Base-by-base conservation (phyloP, 1,284 basidiomycete genomes). In the Xerocomus minutiporus region DNA sequence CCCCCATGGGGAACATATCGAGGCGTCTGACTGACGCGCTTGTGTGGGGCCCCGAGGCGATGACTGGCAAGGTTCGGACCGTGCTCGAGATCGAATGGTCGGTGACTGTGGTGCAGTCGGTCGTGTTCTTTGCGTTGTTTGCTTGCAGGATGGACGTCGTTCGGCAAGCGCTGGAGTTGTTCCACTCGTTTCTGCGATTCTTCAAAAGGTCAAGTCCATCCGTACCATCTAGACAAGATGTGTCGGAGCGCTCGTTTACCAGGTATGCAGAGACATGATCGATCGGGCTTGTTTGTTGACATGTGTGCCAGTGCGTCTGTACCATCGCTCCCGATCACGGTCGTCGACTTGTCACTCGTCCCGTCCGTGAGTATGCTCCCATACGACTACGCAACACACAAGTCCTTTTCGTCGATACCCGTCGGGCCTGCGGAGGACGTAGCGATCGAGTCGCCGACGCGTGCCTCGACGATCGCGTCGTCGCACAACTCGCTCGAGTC, bases 91-190 rank as follows among this genome's bases (percentile, higher is more conserved):
- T 66, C 42, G 77, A 77, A 69, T 78, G 77, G 78, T 63, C 64
- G 6, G 31, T 62, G 45, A 62, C 71, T 5, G 69, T 73, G 4
- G 55, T 69, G 2, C 72, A 72, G 50, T 75, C 73, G 1, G 31
- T 73, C 28, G 41, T 73, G 5, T 72, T 78, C 59, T 68, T 75
- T 50, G 58, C 63, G n/a, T 56, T 75, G 26, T 76, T 75, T 52
- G 64, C 64, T 1, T 66, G 66, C 32, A 55, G 63, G 20, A 57
- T 50, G 46, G 64, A 66, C 17, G 51, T 55, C 9, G 25, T 61
- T 13, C 46, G 34, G 13, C 23, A 51, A 47, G 54, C 39, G 29
- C 50, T 48, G 57, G 51, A 50, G 25, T 5, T 48, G 25, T 49
- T 57, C 41, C 28, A 35, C 15, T 46, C 46, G n/a, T 32, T 50